Base-by-base conservation (phyloP, 1,284 basidiomycete genomes). In the Ustilago loliicola region DNA sequence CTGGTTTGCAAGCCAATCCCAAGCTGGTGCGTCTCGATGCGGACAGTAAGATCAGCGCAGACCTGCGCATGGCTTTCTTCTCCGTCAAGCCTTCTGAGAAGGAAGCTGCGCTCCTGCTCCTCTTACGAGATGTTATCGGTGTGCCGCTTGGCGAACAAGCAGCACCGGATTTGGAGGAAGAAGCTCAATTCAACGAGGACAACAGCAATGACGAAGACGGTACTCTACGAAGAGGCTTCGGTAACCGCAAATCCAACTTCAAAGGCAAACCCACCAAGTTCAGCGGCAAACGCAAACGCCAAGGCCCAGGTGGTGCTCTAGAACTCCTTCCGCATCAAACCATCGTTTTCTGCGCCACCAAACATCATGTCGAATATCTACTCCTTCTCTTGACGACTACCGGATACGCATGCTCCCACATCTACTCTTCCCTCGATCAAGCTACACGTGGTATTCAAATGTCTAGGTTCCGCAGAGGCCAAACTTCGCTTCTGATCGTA, bases 351-450 rank as follows among this genome's bases (percentile, higher is more conserved):
- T 92, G 92, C 10, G 95, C 97, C 6, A 99, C 97, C n/a, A 99
- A 99, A 87, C 97, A 99, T 85, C 97, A 99, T 83, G 96, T 99
- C 85, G 97, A 99, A 86, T 99, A 98, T 84, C 90, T 99, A 42
- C 90, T 91, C 3, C 91, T 90, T 25, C 88, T 99, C 1, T 90
- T 99, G 51, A 89, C 89, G 4, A 90, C 93, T 1, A 92, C 93
- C 17, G 95, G 95, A n/a, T 99, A 96, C 84, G 89, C 93, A 1
- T 93, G 95, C n/a, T 96, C 96, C 9, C 93, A 95, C 81, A 96
- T 99, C 72, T 99, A 99, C 85, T 96, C 96, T 21, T 92, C 96
- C 3, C 91, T 99, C 40, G 96, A 98, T 84, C 97, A 99, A 87
- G 88, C 91, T 1, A 96, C 96, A 1, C 93, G 97, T 67, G 91